A percentile compares a stretch with the other conserved stretches of the same genome.
Evolutionary conservation across 345 rosid genomes (phyloP).

Genomic region (Lenwebbia sp.): DNA sequence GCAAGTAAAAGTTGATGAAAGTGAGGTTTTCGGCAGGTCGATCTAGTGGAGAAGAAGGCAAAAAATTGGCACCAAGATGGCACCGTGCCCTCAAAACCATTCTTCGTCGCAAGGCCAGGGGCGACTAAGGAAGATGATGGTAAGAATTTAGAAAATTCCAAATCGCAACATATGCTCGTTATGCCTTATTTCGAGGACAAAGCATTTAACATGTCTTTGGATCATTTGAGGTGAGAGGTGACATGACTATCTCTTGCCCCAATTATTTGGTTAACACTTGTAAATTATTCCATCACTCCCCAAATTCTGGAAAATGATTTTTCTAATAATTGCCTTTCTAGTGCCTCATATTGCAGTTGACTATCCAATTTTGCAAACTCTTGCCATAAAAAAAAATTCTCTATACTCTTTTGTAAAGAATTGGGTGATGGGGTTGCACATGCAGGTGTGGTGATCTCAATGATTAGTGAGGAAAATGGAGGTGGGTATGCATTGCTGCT

Average conservation of each 20-base stretch:
- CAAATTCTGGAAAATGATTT: too few species aligned
- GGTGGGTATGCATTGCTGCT: constrained; percentile 68
- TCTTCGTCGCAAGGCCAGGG: too few species aligned
- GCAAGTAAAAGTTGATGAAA: neutral
- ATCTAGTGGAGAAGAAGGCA: constrained; percentile 55
- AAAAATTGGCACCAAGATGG: constrained; percentile 80
- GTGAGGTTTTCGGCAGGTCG: constrained; percentile 35
- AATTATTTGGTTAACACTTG: neutral
- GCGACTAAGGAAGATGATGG: constrained; percentile 89
- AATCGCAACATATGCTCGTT: neutral
- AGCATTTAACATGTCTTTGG: neutral
- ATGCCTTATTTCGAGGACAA: neutral
- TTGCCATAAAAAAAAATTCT: too few species aligned
- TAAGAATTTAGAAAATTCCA: constrained; percentile 1
- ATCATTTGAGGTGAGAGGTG: neutral
- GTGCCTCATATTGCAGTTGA: neutral
- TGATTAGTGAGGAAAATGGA: constrained; percentile 74
- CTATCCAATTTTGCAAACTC: too few species aligned
- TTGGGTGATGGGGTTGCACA: neutral
- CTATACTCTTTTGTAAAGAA: neutral
- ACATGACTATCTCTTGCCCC: neutral
- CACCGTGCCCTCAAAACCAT: too few species aligned
- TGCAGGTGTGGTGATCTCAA: constrained; percentile 80
- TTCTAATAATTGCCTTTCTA: neutral
- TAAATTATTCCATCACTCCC: neutral